Evolutionary conservation across 1,284 basidiomycete species (phyloP).

Genomic region (Porphyrellus sp.): DNA sequence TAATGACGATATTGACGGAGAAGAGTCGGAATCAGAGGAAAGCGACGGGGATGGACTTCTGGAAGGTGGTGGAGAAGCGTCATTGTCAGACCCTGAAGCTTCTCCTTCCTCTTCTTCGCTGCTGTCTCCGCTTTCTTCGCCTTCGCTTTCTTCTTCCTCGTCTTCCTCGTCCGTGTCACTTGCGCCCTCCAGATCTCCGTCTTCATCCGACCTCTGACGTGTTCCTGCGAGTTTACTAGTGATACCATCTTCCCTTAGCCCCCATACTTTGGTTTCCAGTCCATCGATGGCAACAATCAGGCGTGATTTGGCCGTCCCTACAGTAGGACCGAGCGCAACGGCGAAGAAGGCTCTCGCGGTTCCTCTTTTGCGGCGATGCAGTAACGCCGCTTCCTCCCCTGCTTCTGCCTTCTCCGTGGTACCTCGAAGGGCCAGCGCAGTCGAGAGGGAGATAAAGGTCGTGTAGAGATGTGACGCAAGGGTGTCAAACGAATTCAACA

Average conservation of each 20-base stretch:
- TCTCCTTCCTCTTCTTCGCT: slow-evolving; percentile 27
- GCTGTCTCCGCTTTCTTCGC: slow-evolving; percentile 14
- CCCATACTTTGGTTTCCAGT: slow-evolving; percentile 57
- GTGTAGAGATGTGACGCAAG: slow-evolving; percentile 69
- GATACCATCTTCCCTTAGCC: slow-evolving; percentile 36
- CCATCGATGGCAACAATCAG: slow-evolving; percentile 63
- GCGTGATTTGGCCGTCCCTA: slow-evolving; percentile 54
- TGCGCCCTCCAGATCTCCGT: not conserved
- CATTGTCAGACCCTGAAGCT: slow-evolving; percentile 23
- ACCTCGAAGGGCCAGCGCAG: slow-evolving; percentile 47
- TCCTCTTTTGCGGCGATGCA: slow-evolving; percentile 1
- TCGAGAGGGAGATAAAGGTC: slow-evolving; percentile 67
- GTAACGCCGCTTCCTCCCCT: not conserved
- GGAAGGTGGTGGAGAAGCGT: slow-evolving; percentile 17
- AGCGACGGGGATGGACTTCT: slow-evolving; percentile 28
- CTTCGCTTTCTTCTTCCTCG: slow-evolving; percentile 16
- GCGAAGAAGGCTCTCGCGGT: slow-evolving; percentile 45
- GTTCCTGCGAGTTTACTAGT: not conserved
- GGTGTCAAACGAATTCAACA: slow-evolving; percentile 62
- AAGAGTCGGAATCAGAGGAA: slow-evolving; percentile 11
- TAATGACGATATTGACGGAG: slow-evolving; percentile 5
- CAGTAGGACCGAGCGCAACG: slow-evolving; percentile 61
- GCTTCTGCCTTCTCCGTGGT: slow-evolving; percentile 1
- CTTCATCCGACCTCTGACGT: not conserved
- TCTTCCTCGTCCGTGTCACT: slow-evolving; percentile 12